phyloP scores from a whole-genome alignment of 805 yeast genomes.

The Danielia oregonensis region DNA sequence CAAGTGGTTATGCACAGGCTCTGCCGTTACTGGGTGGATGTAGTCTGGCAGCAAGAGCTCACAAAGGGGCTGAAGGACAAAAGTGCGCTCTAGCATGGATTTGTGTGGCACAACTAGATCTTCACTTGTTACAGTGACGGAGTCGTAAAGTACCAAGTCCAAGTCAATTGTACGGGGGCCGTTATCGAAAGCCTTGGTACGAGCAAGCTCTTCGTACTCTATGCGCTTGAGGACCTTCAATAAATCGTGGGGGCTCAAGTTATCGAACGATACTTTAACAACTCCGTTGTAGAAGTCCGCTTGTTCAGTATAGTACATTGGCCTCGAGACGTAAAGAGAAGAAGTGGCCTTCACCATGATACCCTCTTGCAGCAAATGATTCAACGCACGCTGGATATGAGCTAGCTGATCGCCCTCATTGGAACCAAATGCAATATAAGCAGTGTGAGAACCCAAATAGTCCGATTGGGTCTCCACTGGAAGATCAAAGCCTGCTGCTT shows the following conservation, averaged over 20 bases:
- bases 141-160: slow-evolving; percentile 77
- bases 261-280: slow-evolving; percentile 55
- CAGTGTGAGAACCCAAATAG: slow-evolving; percentile 40
- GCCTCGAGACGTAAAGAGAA: slow-evolving; percentile 80
- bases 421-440: slow-evolving; percentile 84
- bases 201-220: slow-evolving; percentile 65
- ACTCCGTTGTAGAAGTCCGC: slow-evolving; percentile 83
- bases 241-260: slow-evolving; percentile 59
- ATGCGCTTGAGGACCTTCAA: slow-evolving; percentile 62
- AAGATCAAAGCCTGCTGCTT: slow-evolving; percentile 23
- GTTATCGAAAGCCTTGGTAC: slow-evolving; percentile 79
- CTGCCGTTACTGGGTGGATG: slow-evolving; percentile 83
- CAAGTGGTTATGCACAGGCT: slow-evolving; percentile 69
- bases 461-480: slow-evolving; percentile 20
- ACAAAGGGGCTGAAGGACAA: slow-evolving; percentile 85
- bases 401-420: slow-evolving; percentile 70
- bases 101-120: slow-evolving; percentile 80
- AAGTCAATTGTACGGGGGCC: slow-evolving; percentile 92
- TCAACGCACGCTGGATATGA: slow-evolving; percentile 57
- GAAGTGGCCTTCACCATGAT: slow-evolving; percentile 60
- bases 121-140: slow-evolving; percentile 49
- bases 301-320: slow-evolving; percentile 87
- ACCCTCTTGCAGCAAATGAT: slow-evolving; percentile 29
- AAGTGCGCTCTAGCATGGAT: slow-evolving; percentile 82
- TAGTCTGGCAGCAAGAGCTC: slow-evolving; percentile 68